Percentiles rank a stretch among this genome's conserved stretches.
phyloP scores from a whole-genome alignment of 352 stramenopile genomes.

The Peronospora farinosa region DNA sequence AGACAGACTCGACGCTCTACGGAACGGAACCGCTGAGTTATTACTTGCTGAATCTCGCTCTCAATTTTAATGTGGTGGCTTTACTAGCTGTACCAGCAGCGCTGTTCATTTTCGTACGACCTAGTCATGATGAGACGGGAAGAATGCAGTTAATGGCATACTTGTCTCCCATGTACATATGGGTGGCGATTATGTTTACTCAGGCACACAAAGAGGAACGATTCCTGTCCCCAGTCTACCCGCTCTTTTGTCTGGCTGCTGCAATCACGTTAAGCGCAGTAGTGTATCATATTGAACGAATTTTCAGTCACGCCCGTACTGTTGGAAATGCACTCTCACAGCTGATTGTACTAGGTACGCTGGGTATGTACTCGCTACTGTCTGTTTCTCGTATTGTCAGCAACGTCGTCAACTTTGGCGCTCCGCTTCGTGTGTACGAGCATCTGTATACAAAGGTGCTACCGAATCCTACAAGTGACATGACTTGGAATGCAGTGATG shows the following conservation, averaged over 20 bases:
- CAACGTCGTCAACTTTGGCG: constrained; percentile 68
- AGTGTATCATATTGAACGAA: constrained; percentile 28
- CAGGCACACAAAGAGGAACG: constrained; percentile 98
- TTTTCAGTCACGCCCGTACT: constrained; percentile 23
- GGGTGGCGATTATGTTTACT: constrained; percentile 89
- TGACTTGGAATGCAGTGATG: constrained; percentile 13
- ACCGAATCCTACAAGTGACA: constrained; percentile 28
- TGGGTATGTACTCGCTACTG: constrained; percentile 49
- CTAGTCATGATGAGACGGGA: constrained; percentile 27
- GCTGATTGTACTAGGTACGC: constrained; percentile 33
- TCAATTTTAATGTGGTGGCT: constrained; percentile 93
- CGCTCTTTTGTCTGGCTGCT: constrained; percentile 79
- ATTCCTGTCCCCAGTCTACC: constrained; percentile 95
- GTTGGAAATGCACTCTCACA: constrained; percentile 24
- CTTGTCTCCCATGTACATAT: constrained; percentile 79
- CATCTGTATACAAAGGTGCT: constrained; percentile 57
- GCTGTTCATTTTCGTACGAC: constrained; percentile 33
- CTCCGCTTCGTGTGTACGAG: constrained; percentile 62
- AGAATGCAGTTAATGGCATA: constrained; percentile 36
- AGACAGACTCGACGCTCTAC: constrained; percentile 96
- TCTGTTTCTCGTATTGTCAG: constrained; percentile 55
- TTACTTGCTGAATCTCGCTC: constrained; percentile 93
- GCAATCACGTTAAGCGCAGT: constrained; percentile 63
- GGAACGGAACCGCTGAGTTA: constrained; percentile 91
- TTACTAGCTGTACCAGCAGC: constrained; percentile 53